phyloP scores from a whole-genome alignment of 2,329 filamentous ascomycete genomes.

The Apiospora saccharicola region DNA sequence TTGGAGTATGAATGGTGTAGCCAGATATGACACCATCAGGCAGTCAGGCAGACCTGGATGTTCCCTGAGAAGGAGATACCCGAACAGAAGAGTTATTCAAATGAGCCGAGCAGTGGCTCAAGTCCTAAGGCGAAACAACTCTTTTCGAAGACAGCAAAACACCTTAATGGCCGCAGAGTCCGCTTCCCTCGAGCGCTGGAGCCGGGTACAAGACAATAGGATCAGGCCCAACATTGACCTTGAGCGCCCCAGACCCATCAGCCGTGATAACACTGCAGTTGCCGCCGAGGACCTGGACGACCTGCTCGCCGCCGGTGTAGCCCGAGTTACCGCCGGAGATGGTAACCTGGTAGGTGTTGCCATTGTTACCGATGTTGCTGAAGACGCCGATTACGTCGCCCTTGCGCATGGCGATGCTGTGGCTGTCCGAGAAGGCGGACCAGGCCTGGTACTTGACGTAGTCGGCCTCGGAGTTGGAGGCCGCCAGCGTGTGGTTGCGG shows the following conservation, averaged over 20 bases:
- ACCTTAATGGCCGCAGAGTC: constrained; percentile 27
- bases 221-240: background rate
- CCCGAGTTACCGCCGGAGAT: constrained; percentile 47
- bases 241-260: background rate
- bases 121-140: no score
- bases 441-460: constrained; percentile 50
- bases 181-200: constrained; percentile 27
- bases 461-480: constrained; percentile 46
- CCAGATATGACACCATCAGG: no score
- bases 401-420: constrained; percentile 55
- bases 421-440: constrained; percentile 48
- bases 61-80: no score
- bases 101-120: no score
- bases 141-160: no score
- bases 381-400: constrained; percentile 50
- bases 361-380: constrained; percentile 48
- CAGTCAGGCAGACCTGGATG: no score
- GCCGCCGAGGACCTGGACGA: constrained; percentile 49
- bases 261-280: constrained; percentile 52
- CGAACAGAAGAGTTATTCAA: no score
- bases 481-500: constrained; percentile 52
- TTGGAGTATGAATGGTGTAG: no score
- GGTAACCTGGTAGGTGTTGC: constrained; percentile 41
- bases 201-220: constrained; percentile 21
- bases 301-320: constrained; percentile 42